Base-by-base conservation (phyloP, 352 stramenopile species). In the Elongisporangium prolatum region DNA sequence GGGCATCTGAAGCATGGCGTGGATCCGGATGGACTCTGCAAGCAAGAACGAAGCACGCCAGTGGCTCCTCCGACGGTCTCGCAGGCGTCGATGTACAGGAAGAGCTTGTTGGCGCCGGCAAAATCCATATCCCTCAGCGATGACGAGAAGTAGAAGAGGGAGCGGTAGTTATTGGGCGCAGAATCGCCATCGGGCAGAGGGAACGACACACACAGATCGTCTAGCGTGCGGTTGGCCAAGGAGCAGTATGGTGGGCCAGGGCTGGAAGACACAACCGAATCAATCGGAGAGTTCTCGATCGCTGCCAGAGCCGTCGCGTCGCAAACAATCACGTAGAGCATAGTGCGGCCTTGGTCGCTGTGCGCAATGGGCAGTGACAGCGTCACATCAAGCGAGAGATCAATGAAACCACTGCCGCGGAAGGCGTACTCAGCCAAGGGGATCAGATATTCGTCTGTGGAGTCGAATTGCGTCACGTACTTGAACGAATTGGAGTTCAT, bases 41-140 rank as follows among this genome's bases (percentile, higher is more conserved):
- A 61, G 44, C 79, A 87, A 9, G 76, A 87, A 2, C 74, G 74
- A 47, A 89, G 59, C 14, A 86, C 77, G 2, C 72, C 73, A 0
- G 72, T 24, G 1, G 60, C 48, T 0, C 74, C 79, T 4, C 70
- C 79, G 20, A 83, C 54, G 5, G 75, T 78, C 60, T 88, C 78
- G 48, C 79, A 89, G 0, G 76, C 68, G 52, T 89, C 71, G 18
- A 87, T 72, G 54, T 74, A 76, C 48, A 86, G 77, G 11, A 72
- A 56, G 9, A 80, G 63, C n/a, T 34, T 67, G 50, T 37, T 68
- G 7, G 58, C 48, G 16, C 34, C 65, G 22, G 59, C 70, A 13
- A 44, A 65, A 16, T 21, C 20, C n/a, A 20, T 54, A 22, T 50
- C 52, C 1, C 47, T 25, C 5, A 70, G 53, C 10, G 50, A 24